Evolutionary conservation across 202 grass and related monocot genomes (phyloP).

Genomic region (Carex arenaria): DNA sequence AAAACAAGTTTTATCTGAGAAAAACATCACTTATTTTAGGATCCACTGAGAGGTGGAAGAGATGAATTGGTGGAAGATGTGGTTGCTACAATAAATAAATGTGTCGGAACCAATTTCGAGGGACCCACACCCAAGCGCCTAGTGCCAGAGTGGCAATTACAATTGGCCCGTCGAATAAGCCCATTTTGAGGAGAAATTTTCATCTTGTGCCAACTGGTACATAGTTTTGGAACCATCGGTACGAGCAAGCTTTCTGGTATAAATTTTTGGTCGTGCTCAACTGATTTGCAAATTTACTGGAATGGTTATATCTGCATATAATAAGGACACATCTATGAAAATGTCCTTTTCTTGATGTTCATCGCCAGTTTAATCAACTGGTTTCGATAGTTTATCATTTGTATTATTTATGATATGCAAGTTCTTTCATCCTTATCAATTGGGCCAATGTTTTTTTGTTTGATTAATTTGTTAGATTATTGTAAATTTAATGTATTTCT

Average conservation of each 20-base stretch:
- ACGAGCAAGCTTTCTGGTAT: not conserved
- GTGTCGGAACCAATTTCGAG: slow-evolving; percentile 38
- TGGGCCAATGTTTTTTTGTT: not conserved
- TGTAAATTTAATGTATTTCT: not conserved
- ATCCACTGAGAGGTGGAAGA: slow-evolving; percentile 93
- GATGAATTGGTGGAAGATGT: slow-evolving; percentile 89
- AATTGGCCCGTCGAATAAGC: slow-evolving; percentile 78
- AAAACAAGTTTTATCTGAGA: slow-evolving; percentile 4
- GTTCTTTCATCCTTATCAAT: slow-evolving; percentile 9
- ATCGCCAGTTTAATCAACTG: slow-evolving; percentile 4
- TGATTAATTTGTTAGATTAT: not conserved
- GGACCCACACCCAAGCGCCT: slow-evolving; percentile 50
- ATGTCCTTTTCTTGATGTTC: not conserved
- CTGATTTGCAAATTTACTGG: not conserved
- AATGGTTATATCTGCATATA: not conserved
- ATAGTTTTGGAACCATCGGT: not conserved
- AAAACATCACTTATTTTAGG: slow-evolving; percentile 34
- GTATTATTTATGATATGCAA: slow-evolving; percentile 10
- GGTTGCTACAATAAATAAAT: slow-evolving; percentile 52
- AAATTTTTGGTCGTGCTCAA: not conserved
- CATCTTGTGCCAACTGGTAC: not conserved
- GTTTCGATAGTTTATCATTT: not conserved
- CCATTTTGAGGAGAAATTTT: slow-evolving; percentile 64
- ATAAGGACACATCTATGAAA: not conserved
- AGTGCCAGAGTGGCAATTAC: slow-evolving; percentile 85